Evolutionary conservation across 2,329 filamentous ascomycete genomes (phyloP).

Genomic region (Neonectria sp.): DNA sequence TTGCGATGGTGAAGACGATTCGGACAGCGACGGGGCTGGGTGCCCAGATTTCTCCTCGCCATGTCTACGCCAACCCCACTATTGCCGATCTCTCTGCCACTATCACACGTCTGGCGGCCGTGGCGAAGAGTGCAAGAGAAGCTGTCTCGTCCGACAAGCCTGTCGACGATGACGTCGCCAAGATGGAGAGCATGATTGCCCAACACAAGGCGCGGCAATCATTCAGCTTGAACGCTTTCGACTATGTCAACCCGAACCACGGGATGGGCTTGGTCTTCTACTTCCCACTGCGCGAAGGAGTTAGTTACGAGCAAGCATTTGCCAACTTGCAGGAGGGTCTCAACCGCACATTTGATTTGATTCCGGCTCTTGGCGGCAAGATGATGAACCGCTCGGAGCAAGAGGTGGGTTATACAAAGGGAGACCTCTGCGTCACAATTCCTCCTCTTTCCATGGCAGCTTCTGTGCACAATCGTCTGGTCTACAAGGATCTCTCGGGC

Average conservation of each 20-base stretch:
- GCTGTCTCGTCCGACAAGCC: neutral
- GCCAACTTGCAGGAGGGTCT: constrained; percentile 52
- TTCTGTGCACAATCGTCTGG: constrained; percentile 30
- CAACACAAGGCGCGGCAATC: constrained; percentile 48
- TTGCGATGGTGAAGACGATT: constrained; percentile 50
- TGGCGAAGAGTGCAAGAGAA: constrained; percentile 6
- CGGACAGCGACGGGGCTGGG: constrained; percentile 47
- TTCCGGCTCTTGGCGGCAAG: constrained; percentile 55
- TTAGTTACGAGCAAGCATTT: constrained; percentile 50
- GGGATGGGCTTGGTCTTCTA: constrained; percentile 53
- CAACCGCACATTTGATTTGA: constrained; percentile 51
- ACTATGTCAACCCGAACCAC: constrained; percentile 51
- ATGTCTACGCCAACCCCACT: constrained; percentile 54
- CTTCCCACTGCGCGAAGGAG: constrained; percentile 49
- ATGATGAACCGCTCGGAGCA: constrained; percentile 50
- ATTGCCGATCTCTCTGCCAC: constrained; percentile 45
- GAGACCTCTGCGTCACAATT: constrained; percentile 42
- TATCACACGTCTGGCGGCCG: constrained; percentile 35
- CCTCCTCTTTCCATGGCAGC: constrained; percentile 29
- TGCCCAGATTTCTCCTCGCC: constrained; percentile 51
- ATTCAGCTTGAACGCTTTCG: constrained; percentile 50
- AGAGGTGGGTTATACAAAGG: constrained; percentile 44
- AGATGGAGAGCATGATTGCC: constrained; percentile 45
- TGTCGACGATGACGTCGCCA: constrained; percentile 51
- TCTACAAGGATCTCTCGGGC: constrained; percentile 47